Percentiles rank a stretch among this genome's conserved stretches.
These are phyloP conservation scores for Vigna angularis DNA, from an alignment of 306 rosid genomes.

Conservation along the genomic window DNA sequence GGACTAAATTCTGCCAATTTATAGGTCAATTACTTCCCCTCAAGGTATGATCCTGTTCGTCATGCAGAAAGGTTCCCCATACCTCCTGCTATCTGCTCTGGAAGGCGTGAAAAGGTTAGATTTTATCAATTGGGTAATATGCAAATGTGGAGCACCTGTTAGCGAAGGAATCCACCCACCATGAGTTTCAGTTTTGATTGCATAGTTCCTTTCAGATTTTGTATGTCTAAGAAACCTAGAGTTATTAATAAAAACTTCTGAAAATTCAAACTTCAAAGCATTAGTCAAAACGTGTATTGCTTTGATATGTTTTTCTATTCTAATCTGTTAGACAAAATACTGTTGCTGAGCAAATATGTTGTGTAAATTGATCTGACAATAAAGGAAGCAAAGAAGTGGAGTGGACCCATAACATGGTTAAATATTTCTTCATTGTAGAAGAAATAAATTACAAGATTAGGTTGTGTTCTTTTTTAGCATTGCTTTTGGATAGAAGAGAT, in stretches of 20 bases:
- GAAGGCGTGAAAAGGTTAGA: constrained; percentile 86
- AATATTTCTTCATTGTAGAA: constrained; percentile 2
- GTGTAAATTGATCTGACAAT: not conserved
- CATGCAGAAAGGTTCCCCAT: constrained; percentile 80
- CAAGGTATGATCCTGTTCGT: constrained; percentile 80
- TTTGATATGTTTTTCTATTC: constrained; percentile 3
- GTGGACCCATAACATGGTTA: not conserved
- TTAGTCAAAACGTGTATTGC: constrained; percentile 5
- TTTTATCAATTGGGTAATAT: constrained; percentile 18
- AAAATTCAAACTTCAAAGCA: not conserved
- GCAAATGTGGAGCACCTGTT: constrained; percentile 21
- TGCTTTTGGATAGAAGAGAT: not conserved
- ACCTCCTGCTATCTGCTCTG: constrained; percentile 57
- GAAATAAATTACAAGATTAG: not conserved
- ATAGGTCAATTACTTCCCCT: constrained; percentile 93
- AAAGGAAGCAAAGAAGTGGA: constrained; percentile 21
- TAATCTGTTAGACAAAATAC: not conserved
- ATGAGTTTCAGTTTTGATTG: not conserved
- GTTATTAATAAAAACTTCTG: not conserved
- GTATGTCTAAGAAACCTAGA: constrained; percentile 2
- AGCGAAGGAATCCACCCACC: constrained; percentile 24
- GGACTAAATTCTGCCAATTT: constrained; percentile 33
- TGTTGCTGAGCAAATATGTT: not conserved
- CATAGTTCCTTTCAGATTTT: not conserved
- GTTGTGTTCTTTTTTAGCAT: constrained; percentile 10